Base-by-base conservation (phyloP, 139 green algal species). In the Nannochloris sp. region DNA sequence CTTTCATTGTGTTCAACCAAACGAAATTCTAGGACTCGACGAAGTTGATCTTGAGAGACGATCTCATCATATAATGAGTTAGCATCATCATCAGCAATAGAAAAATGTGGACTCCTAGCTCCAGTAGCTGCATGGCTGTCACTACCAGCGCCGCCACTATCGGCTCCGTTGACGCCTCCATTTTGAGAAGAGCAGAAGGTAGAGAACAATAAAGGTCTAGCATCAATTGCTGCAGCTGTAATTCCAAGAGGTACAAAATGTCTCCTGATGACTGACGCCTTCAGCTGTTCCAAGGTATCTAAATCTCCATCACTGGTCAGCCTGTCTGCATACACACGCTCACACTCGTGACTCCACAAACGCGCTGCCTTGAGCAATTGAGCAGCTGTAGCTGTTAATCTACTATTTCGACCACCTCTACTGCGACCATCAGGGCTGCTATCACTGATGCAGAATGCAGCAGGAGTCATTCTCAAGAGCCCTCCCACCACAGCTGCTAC, bases 1-100 rank as follows among this genome's bases (percentile, higher is more conserved):
- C 36, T 79, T 34, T 95, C 87, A 60, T 96, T 96, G 81, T 96
- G 92, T 77, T 95, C 89, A 5, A 64, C 54, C 54, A 96, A 68
- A 68, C 85, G 86, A 33, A 89, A 82, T 25, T 95, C 82, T 56
- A 96, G 72, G 19, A 67, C 60, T 63, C 83, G 85, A 32, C 82
- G 80, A 27, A 96, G 72, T 2, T 62, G 36, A 25, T 85, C 80
- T 36, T 79, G 80, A 0, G 55, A 56, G 4, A 69, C 42, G 3
- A 76, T 61, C 12, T 42, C 30, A 4, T 65, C 55, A 71, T 93
- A 92, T 7, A 87, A 3, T 0, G 81, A 72, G 0, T 25, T 44
- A 30, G 85, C 83, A 9, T 88, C 84, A 13, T 55, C 65, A n/a
- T 78, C 76, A n/a, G n/a, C 25, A 65, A 71, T 8, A 37, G 44